Evolutionary conservation across 2,329 filamentous ascomycete genomes (phyloP).

Genomic region (Sordariomycetes sp.): DNA sequence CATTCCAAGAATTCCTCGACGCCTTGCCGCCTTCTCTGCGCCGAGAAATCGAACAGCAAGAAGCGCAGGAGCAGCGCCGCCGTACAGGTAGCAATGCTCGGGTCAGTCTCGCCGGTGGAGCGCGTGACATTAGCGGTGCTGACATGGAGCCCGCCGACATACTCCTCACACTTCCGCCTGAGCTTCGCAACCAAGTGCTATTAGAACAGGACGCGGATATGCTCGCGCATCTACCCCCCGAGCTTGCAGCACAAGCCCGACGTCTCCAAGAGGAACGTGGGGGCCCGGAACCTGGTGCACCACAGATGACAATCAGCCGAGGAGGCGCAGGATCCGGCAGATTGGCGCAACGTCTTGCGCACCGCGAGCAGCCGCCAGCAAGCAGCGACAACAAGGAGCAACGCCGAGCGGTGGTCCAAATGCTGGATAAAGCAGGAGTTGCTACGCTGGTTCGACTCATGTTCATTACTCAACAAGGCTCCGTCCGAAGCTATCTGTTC

Average conservation of each 20-base stretch:
- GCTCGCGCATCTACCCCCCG: constrained; percentile 72
- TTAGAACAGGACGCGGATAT: constrained; percentile 88
- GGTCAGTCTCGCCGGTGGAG: constrained; percentile 1
- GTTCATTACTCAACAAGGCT: constrained; percentile 91
- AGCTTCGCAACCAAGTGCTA: constrained; percentile 75
- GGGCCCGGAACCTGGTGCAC: no score
- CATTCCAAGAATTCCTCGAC: constrained; percentile 89
- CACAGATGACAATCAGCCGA: no score
- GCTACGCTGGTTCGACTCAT: constrained; percentile 96
- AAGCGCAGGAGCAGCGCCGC: constrained; percentile 79
- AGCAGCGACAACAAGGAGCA: constrained; percentile 51
- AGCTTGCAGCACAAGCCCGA: constrained; percentile 79
- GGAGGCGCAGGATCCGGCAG: no score
- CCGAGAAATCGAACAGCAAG: constrained; percentile 82
- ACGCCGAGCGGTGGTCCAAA: constrained; percentile 80
- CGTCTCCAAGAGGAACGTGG: constrained; percentile 42
- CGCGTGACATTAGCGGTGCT: constrained; percentile 24
- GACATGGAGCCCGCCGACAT: constrained; percentile 95
- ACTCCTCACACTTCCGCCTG: constrained; percentile 78
- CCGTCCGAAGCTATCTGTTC: constrained; percentile 74
- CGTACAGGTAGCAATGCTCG: constrained; percentile 30
- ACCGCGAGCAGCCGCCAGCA: constrained; percentile 8
- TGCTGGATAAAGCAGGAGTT: constrained; percentile 92
- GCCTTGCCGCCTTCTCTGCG: constrained; percentile 86
- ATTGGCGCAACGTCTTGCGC: no score